Base-by-base conservation (phyloP, 305 asterid species). In the Petunia hybrid region DNA sequence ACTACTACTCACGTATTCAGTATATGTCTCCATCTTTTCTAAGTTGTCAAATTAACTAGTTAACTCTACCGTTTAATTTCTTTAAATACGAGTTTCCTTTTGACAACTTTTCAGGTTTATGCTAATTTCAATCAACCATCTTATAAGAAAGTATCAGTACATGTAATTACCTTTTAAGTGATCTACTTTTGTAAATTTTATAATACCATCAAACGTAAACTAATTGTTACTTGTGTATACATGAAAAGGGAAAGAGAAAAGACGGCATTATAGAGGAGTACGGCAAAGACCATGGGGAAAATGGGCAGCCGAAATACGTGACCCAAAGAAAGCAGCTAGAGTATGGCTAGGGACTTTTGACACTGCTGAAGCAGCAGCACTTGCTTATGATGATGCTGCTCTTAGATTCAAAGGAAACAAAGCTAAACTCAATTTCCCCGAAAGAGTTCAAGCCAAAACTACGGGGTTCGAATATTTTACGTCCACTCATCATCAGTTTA, bases 301-400 rank as follows among this genome's bases (percentile, higher is more conserved):
- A 80, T 94, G 97, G 97, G 98, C 98, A 0, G 97, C 98, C 0
- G 98, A 94, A 83, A 94, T 94, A 46, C 93, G 98, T 3, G 98
- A 94, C 41, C 98, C 97, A 0, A 85, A 90, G 77, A 94, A 94
- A 89, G 98, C 98, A 4, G 97, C 95, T 0, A 83, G 98, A 43
- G 97, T 94, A 2, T 94, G 98, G 98, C 93, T 94, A 0, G 98
- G 98, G 5, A 94, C 98, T 3, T 94, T 94, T 57, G 95, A 93
- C 7, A 84, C 97, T 0, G 98, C 95, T 0, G 98, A 94, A 87
- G 92, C 93, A 0, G 98, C 98, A 0, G 98, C 97, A 10, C 71
- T 91, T 6, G 98, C 97, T 2, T 94, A 94, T 74, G 98, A 94
- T 51, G 94, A 91, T 41, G 98, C 98, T 0, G 98, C 98, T 1